These are phyloP conservation scores for Corniculantispora saksenae DNA, from an alignment of 2,329 filamentous ascomycete genomes.

Conservation along the genomic window DNA sequence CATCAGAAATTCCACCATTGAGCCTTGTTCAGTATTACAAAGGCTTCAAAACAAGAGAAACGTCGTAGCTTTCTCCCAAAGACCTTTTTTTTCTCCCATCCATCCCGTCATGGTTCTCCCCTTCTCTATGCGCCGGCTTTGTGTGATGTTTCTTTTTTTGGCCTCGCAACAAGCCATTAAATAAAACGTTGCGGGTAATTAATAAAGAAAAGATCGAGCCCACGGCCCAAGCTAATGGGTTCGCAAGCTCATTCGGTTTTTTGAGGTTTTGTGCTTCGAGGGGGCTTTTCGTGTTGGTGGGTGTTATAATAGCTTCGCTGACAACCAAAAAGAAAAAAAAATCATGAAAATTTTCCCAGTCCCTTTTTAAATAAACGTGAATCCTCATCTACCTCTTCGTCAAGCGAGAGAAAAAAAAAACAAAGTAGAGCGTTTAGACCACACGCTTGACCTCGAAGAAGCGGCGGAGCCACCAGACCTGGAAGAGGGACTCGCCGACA, in stretches of 20 bases:
- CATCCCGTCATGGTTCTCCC: neutral
- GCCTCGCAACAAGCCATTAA: slow-evolving; percentile 5
- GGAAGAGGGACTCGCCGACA: slow-evolving; percentile 90
- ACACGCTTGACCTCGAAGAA: slow-evolving; percentile 89
- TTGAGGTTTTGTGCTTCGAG: neutral
- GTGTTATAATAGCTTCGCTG: neutral
- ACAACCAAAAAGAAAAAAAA: neutral
- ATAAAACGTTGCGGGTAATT: slow-evolving; percentile 6
- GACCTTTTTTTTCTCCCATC: neutral
- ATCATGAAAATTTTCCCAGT: neutral
- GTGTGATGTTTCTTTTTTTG: neutral
- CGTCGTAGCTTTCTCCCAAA: neutral
- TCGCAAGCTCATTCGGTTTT: neutral
- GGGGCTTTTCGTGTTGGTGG: neutral
- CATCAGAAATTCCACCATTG: too few relatives aligned
- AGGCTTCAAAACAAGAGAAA: neutral
- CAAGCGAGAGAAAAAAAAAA: neutral
- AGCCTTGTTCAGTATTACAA: neutral
- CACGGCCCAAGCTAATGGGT: neutral
- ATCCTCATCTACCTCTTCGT: neutral
- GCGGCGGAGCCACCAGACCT: slow-evolving; percentile 98
- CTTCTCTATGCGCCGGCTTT: slow-evolving; percentile 1
- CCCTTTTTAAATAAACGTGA: neutral
- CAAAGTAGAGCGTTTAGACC: slow-evolving; percentile 56
- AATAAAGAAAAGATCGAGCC: neutral